A percentile compares a stretch with the other conserved stretches of the same genome.
Conservation (phyloP, 2,329 filamentous ascomycete genomes). For the Fusarium irregulare region DNA sequence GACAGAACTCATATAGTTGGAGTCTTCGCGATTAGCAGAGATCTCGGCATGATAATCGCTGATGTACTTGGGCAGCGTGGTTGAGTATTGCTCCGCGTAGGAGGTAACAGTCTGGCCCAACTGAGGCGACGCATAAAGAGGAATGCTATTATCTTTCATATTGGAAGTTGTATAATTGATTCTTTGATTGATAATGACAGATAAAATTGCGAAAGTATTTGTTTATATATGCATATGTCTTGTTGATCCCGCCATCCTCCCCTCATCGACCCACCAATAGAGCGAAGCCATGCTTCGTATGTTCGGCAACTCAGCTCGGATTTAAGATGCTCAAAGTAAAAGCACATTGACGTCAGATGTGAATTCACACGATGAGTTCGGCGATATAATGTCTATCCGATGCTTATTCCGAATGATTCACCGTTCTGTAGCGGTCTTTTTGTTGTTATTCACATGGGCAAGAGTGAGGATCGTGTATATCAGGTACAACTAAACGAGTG, state of each 20-base stretch:
- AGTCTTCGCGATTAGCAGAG: constrained; percentile 43
- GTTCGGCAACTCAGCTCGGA: constrained; percentile 31
- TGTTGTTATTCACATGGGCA: neutral
- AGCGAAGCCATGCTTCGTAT: neutral
- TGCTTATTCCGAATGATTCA: constrained; percentile 23
- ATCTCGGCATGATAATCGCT: constrained; percentile 54
- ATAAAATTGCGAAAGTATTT: neutral
- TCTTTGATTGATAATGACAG: neutral
- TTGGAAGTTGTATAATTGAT: constrained; percentile 19
- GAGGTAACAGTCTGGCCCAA: constrained; percentile 56
- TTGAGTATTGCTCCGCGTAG: constrained; percentile 58
- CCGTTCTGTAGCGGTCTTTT: constrained; percentile 8
- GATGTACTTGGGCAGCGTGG: constrained; percentile 56
- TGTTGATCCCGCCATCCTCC: constrained; percentile 19
- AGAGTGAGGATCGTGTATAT: neutral
- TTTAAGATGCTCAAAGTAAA: constrained; percentile 12
- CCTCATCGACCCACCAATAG: constrained; percentile 32
- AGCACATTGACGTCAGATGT: constrained; percentile 9
- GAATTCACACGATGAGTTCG: constrained; percentile 9
- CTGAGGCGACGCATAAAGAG: constrained; percentile 57
- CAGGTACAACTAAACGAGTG: constrained; percentile 15
- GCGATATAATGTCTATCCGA: constrained; percentile 22
- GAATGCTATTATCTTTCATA: constrained; percentile 55
- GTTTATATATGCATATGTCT: constrained; percentile 11
- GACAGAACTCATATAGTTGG: constrained; percentile 55